A percentile compares a stretch with the other conserved stretches of the same genome.
phyloP scores from a whole-genome alignment of 2,329 filamentous ascomycete genomes.

The Neonectria magnoliae region DNA sequence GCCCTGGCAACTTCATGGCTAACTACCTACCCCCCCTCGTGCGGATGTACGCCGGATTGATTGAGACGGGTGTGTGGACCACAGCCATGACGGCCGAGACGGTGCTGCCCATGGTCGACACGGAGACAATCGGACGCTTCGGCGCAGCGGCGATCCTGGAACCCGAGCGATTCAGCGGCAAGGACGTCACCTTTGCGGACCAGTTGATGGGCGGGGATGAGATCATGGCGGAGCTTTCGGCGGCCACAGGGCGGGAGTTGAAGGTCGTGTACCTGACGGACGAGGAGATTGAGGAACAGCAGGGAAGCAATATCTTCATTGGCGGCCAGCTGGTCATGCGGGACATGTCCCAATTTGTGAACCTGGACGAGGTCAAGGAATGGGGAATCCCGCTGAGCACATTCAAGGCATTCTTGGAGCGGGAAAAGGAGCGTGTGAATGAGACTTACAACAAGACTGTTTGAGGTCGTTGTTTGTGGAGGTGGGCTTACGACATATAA shows the following conservation, averaged over 20 bases:
- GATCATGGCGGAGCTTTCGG: conserved; percentile 49
- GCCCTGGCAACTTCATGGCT: conserved; percentile 61
- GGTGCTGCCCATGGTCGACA: conserved; percentile 55
- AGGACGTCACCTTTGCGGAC: conserved; percentile 53
- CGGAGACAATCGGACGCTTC: conserved; percentile 59
- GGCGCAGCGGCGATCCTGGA: conserved; percentile 55
- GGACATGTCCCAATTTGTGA: conserved; percentile 47
- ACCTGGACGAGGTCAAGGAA: conserved; percentile 47
- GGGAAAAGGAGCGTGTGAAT: conserved; percentile 48
- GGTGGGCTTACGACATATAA: neutral
- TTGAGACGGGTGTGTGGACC: conserved; percentile 49
- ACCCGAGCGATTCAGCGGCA: conserved; percentile 51
- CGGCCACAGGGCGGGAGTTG: conserved; percentile 49
- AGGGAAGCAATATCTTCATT: conserved; percentile 50
- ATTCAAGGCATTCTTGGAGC: conserved; percentile 55
- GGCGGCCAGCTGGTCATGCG: conserved; percentile 50
- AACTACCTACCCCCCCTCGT: conserved; percentile 58
- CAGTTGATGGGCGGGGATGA: conserved; percentile 51
- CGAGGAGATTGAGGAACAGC: conserved; percentile 51
- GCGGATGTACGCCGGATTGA: conserved; percentile 51
- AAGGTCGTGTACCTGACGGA: conserved; percentile 52
- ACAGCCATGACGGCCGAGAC: conserved; percentile 50
- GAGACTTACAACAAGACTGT: conserved; percentile 40
- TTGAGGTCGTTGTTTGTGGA: neutral
- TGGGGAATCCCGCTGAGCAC: conserved; percentile 55